Conservation (phyloP, 139 green algal genomes). For the Chloropicon primus region DNA sequence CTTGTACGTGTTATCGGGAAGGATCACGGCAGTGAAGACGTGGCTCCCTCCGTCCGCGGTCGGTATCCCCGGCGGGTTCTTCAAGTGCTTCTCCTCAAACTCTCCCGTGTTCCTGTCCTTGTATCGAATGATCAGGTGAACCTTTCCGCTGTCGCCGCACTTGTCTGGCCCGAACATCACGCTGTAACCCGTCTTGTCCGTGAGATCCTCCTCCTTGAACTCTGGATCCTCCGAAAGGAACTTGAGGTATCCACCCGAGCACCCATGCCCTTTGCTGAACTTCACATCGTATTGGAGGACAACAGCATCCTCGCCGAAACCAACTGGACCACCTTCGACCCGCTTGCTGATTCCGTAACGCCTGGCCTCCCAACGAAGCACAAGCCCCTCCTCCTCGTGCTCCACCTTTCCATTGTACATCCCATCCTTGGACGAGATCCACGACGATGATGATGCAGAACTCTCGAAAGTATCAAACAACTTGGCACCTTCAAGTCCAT, state of each 20-base stretch:
- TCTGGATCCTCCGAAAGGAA: conserved; percentile 41
- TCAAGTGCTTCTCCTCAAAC: conserved; percentile 84
- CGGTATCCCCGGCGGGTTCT: conserved; percentile 38
- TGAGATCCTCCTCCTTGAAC: conserved; percentile 42
- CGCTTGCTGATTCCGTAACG: conserved; percentile 52
- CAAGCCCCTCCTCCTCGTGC: neutral
- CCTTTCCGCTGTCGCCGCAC: conserved; percentile 49
- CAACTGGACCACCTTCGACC: conserved; percentile 26
- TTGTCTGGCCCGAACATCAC: conserved; percentile 99
- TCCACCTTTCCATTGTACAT: neutral
- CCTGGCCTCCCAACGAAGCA: conserved; percentile 53
- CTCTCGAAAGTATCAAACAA: neutral
- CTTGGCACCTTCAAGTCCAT: neutral
- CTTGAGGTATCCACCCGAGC: conserved; percentile 84
- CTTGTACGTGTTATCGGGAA: conserved; percentile 31
- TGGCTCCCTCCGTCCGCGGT: conserved; percentile 21
- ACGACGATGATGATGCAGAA: too few species aligned
- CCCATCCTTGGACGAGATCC: neutral
- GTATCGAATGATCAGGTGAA: conserved; percentile 83
- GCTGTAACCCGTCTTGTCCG: conserved; percentile 76
- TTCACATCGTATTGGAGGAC: conserved; percentile 78
- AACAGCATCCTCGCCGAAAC: conserved; percentile 37
- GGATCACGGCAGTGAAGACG: conserved; percentile 35
- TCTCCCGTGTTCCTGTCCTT: conserved; percentile 68
- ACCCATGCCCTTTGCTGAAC: conserved; percentile 44